Evolutionary conservation across 2,329 filamentous ascomycete genomes (phyloP), one percentile per base, ranked within the genome.

Genomic region (Sclerotiophoma versabilis): DNA sequence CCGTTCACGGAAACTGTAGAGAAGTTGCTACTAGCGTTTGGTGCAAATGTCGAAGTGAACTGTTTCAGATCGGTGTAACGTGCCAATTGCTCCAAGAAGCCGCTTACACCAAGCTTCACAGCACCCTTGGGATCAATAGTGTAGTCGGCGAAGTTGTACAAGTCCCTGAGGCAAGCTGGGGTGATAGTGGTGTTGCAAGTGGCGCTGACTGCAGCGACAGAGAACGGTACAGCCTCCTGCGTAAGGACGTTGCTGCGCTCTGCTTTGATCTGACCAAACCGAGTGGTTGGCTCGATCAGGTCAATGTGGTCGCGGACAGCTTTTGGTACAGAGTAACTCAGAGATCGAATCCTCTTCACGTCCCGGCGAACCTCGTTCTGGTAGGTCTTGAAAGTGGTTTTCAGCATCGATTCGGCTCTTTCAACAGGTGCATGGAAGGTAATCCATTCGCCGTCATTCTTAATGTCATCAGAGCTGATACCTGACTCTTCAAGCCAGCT

Each of bases 201-300:
- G 5, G 73, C 67, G 11, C 75, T 72, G 17, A 67, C 59, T n/a
- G 64, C 65, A 27, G 61, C 58, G 29, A 49, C 47, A 3, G 57
- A 60, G 15, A 70, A 57, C 8, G 60, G 59, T 8, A 62, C 58
- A 3, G 57, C 57, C 43, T 72, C 63, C 36, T 71, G 59, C 26
- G 69, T 66, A 17, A 71, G 51, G 11, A 77, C 67, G 6, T 72
- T 71, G 22, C 69, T 77, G 37, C 62, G 67, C 51, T 83, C 79
- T 2, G 80, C 62, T 25, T 69, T 71, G 19, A 83, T 76, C 49
- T 80, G 75, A 15, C 83, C 83, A 54, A 89, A 89, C 32, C 83
- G 79, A 4, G 84, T 89, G 0, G 86, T 89, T 1, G 87, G 87
- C 69, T 88, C 84, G 42, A 89, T 84, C 66, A 88, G 79, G 53